Percentiles rank a stretch among this genome's conserved stretches.
phyloP scores from a whole-genome alignment of 2,329 filamentous ascomycete genomes.

The Raffaelea arxii region DNA sequence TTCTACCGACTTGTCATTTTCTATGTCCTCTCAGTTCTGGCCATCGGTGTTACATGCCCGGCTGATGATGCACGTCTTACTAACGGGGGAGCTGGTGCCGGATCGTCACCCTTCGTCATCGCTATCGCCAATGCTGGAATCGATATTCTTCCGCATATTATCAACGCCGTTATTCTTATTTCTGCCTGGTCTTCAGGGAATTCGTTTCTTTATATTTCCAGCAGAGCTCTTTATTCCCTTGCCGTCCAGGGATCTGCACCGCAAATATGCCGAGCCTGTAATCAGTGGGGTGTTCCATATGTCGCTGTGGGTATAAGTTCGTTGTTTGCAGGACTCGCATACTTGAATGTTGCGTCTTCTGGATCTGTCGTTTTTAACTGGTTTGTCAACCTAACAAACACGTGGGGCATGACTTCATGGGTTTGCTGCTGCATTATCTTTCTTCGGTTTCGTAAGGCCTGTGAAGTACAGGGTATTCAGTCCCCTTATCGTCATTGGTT shows the following conservation, averaged over 20 bases:
- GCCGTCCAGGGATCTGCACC: conserved; percentile 50
- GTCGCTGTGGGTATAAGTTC: conserved; percentile 42
- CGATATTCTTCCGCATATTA: conserved; percentile 55
- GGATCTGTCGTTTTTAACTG: conserved; percentile 17
- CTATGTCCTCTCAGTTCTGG: conserved; percentile 19
- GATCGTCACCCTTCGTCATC: conserved; percentile 57
- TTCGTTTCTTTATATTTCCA: conserved; percentile 50
- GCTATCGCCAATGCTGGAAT: conserved; percentile 61
- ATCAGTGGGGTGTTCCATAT: conserved; percentile 44
- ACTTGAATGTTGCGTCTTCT: conserved; percentile 28
- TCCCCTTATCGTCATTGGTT: conserved; percentile 55
- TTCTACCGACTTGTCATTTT: conserved; percentile 21
- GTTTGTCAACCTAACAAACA: conserved; percentile 47
- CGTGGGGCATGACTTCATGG: conserved; percentile 59
- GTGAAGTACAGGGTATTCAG: conserved; percentile 53
- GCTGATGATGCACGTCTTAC: conserved; percentile 21
- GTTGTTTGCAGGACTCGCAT: conserved; percentile 39
- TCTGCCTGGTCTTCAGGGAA: conserved; percentile 63
- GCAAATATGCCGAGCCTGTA: conserved; percentile 42
- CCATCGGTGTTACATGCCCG: conserved; percentile 18
- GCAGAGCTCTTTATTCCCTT: conserved; percentile 48
- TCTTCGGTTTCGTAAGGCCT: conserved; percentile 57
- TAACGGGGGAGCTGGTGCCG: conserved; percentile 22
- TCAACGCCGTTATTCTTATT: conserved; percentile 67
- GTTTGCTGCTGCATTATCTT: conserved; percentile 58